Conservation (phyloP, 2,329 filamentous ascomycete genomes). For the Ceratocystis eucalypticola region DNA sequence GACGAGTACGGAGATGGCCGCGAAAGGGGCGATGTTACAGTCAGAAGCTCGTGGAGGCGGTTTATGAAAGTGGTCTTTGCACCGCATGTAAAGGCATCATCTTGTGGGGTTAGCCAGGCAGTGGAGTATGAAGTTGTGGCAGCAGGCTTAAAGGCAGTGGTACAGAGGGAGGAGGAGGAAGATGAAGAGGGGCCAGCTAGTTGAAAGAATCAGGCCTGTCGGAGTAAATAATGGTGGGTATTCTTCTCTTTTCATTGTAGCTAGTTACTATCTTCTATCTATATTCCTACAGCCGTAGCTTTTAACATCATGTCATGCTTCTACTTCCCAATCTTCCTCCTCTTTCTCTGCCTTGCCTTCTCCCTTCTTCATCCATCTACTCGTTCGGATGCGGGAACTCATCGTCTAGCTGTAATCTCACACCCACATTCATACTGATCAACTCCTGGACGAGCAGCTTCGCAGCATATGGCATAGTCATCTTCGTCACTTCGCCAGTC, state of each 20-base stretch:
- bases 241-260: not conserved
- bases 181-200: not conserved
- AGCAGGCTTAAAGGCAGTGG: slow-evolving; percentile 41
- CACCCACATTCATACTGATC: slow-evolving; percentile 97
- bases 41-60: slow-evolving; percentile 50
- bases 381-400: slow-evolving; percentile 62
- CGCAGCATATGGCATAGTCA: slow-evolving; percentile 95
- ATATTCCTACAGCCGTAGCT: not conserved
- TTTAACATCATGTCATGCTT: not conserved
- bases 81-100: slow-evolving; percentile 50
- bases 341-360: not conserved
- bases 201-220: not conserved
- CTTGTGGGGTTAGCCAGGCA: slow-evolving; percentile 36
- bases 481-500: slow-evolving; percentile 70
- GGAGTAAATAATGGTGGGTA: not conserved
- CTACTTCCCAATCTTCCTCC: not conserved
- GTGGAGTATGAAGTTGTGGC: slow-evolving; percentile 64
- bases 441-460: slow-evolving; percentile 93
- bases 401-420: slow-evolving; percentile 77
- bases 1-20: slow-evolving; percentile 32
- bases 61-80: slow-evolving; percentile 87
- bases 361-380: slow-evolving; percentile 20
- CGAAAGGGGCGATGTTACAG: slow-evolving; percentile 24
- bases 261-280: not conserved
- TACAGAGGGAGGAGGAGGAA: not conserved